Evolutionary conservation across 2,329 filamentous ascomycete species (phyloP).

Genomic region (Calonectria fujianensis): DNA sequence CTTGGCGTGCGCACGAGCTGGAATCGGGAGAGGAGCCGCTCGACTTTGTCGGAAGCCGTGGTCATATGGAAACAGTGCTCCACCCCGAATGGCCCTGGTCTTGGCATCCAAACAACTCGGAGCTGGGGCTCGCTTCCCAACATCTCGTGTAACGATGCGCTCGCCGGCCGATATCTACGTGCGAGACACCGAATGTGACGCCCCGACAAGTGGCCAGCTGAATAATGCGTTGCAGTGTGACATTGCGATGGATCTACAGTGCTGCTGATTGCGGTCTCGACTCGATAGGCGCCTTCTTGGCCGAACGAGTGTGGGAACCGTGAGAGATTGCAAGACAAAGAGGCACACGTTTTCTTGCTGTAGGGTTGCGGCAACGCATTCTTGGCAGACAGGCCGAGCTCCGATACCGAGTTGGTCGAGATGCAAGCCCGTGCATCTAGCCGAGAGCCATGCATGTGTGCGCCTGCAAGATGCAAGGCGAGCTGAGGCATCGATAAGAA

Average conservation of each 20-base stretch:
- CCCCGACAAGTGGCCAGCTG: constrained; percentile 22
- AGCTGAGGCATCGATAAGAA: constrained; percentile 22
- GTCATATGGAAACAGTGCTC: constrained; percentile 33
- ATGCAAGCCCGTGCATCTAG: constrained; percentile 19
- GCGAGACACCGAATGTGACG: constrained; percentile 34
- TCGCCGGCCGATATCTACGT: constrained; percentile 23
- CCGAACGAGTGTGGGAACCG: background rate
- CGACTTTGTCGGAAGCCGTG: constrained; percentile 28
- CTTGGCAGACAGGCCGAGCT: constrained; percentile 23
- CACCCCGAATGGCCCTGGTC: background rate
- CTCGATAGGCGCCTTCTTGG: constrained; percentile 15
- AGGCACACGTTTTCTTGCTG: background rate
- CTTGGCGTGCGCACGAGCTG: constrained; percentile 40
- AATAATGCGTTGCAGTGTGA: constrained; percentile 34
- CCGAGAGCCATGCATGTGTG: background rate
- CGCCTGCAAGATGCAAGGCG: constrained; percentile 16
- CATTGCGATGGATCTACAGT: constrained; percentile 36
- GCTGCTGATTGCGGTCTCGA: constrained; percentile 27
- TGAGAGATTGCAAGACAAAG: constrained; percentile 7
- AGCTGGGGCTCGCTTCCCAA: background rate
- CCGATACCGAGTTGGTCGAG: background rate
- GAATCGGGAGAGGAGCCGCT: constrained; percentile 31
- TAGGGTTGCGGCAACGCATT: constrained; percentile 1
- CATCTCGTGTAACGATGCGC: constrained; percentile 22
- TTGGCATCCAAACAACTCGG: constrained; percentile 9